These are phyloP conservation scores for Dianthus caryophyllus DNA, from an alignment of 148 eudicot species.

Conservation along the genomic window DNA sequence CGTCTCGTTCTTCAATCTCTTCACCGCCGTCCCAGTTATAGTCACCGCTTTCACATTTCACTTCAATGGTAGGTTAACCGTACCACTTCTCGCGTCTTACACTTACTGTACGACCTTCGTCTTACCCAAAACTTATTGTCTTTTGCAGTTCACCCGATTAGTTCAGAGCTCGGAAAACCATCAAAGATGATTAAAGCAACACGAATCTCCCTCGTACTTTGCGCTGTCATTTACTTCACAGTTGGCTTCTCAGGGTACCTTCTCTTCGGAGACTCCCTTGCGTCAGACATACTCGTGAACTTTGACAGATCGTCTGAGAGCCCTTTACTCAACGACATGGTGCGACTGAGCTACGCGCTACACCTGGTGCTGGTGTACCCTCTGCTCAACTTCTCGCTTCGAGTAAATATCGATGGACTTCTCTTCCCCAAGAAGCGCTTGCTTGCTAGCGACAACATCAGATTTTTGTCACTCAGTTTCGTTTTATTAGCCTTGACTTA, in stretches of 20 bases:
- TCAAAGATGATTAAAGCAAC: slow-evolving; percentile 62
- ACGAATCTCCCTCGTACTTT: slow-evolving; percentile 62
- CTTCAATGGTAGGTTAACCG: slow-evolving; percentile 70
- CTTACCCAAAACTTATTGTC: not conserved
- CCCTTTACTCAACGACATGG: slow-evolving; percentile 50
- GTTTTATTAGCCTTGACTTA: slow-evolving; percentile 41
- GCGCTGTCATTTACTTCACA: slow-evolving; percentile 62
- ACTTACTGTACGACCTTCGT: not conserved
- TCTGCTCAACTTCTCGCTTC: slow-evolving; percentile 67
- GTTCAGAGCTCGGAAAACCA: slow-evolving; percentile 68
- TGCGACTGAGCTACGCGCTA: slow-evolving; percentile 80
- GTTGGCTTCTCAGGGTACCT: slow-evolving; percentile 87
- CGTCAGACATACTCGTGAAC: slow-evolving; percentile 82
- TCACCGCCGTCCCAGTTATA: slow-evolving; percentile 86
- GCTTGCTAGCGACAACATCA: slow-evolving; percentile 38
- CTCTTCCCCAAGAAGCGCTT: slow-evolving; percentile 52
- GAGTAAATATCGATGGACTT: slow-evolving; percentile 65
- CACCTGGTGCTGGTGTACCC: slow-evolving; percentile 88
- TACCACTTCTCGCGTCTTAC: not conserved
- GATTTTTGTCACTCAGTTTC: slow-evolving; percentile 56
- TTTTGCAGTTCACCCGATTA: slow-evolving; percentile 82
- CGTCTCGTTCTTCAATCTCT: slow-evolving; percentile 71
- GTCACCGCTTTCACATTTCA: slow-evolving; percentile 96
- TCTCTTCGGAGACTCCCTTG: slow-evolving; percentile 77
- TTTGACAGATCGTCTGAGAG: slow-evolving; percentile 62